Base-by-base conservation (phyloP, 768 basidiomycete species). In the Boletus speciosus region DNA sequence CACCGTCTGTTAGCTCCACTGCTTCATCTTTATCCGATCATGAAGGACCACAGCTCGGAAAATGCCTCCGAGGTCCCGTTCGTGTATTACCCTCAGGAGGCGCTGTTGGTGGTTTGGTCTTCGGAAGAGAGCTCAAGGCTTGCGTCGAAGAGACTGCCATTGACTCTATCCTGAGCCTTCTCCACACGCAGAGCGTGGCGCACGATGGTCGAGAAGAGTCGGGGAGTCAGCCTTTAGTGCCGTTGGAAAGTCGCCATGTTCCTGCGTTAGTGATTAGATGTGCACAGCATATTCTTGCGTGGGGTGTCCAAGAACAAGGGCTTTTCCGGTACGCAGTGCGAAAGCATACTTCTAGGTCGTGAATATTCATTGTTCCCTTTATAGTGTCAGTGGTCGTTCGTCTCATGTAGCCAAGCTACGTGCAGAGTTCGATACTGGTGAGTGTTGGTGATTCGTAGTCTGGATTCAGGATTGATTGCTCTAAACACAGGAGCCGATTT, bases 261-360 rank as follows among this genome's bases (percentile, higher is more conserved):
- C 89, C 92, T 39, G 90, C 90, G 0, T 72, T 94, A 23, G 83
- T 92, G 27, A 83, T 88, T 47, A 76, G 92, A 53, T 94, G 90
- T 69, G 84, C 86, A 4, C 88, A 93, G 64, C 91, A 93, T 72
- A 65, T 93, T 51, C 71, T 89, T 65, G 73, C 79, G 23, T 93
- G 92, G 90, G 91, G 92, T 43, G 71, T 93, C 12, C 82, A 89
- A 66, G 91, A 93, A 67, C 90, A 93, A 68, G 91, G 91, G 4
- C 73, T 93, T 41, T 93, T 93, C 68, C 81, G 90, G 91, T 89
- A 63, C 61, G 84, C 71, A 31, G 12, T 43, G 29, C 36, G n/a
- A 47, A 41, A 7, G 9, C 53, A 44, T 40, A 23, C 41, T 37
- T 27, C 44, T 40, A 3, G 8, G 36, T 35, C 6, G 15, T 43